Conservation (phyloP, 805 yeast species). For the Saccharomycopsis sp. region DNA sequence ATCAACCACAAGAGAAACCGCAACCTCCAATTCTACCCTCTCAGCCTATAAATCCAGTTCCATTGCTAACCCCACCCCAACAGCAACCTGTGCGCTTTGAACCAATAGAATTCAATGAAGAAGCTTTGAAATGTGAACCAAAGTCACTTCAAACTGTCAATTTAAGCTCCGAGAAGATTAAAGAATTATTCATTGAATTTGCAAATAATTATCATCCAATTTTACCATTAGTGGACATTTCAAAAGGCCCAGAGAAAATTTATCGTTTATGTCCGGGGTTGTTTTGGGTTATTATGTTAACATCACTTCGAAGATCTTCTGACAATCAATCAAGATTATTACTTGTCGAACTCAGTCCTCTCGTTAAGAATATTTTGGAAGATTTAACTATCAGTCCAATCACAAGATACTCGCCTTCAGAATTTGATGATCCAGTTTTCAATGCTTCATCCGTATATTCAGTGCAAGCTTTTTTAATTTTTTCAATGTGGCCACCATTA, state of each 20-base stretch:
- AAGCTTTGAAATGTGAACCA: slow-evolving; percentile 47
- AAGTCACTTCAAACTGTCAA: slow-evolving; percentile 66
- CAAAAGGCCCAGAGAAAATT: slow-evolving; percentile 74
- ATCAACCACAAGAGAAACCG: not conserved
- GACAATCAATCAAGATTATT: slow-evolving; percentile 32
- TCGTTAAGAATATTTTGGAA: slow-evolving; percentile 70
- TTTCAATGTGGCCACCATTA: slow-evolving; percentile 93
- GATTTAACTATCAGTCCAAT: slow-evolving; percentile 89
- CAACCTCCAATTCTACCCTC: not conserved
- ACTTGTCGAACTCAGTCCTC: slow-evolving; percentile 57
- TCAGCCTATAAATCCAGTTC: not conserved
- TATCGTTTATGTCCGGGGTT: slow-evolving; percentile 78
- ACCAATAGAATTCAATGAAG: slow-evolving; percentile 27
- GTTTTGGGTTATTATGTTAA: slow-evolving; percentile 89
- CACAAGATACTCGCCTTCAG: slow-evolving; percentile 73
- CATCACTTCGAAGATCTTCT: slow-evolving; percentile 64
- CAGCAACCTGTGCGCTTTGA: too few species aligned
- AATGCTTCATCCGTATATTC: slow-evolving; percentile 90
- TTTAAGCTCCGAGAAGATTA: slow-evolving; percentile 54
- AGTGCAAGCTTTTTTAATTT: slow-evolving; percentile 84
- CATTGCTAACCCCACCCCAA: not conserved
- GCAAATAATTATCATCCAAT: slow-evolving; percentile 75
- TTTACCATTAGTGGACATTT: slow-evolving; percentile 79
- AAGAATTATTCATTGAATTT: slow-evolving; percentile 59
- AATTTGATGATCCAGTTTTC: slow-evolving; percentile 70